These are phyloP conservation scores for Euphorbia tirucalli DNA, from an alignment of 345 rosid species.

Conservation along the genomic window DNA sequence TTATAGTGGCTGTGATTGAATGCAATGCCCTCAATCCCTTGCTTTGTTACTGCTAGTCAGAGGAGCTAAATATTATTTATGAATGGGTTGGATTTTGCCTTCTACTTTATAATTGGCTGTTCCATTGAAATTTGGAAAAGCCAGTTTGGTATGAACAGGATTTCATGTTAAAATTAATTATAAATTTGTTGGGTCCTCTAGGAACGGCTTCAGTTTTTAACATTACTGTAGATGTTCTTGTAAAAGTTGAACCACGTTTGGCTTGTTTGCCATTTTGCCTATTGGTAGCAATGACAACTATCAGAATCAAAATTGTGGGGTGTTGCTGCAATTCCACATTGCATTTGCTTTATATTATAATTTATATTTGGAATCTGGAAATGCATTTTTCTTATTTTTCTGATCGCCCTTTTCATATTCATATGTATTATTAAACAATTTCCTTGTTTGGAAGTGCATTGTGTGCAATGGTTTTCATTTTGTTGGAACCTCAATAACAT, in stretches of 20 bases:
- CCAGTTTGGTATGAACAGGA: neutral
- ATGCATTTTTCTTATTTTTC: neutral
- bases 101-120: neutral
- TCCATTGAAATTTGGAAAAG: neutral
- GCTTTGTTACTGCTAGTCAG: neutral
- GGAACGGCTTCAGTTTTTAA: too few relatives aligned
- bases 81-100: neutral
- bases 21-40: neutral
- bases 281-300: too few relatives aligned
- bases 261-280: neutral
- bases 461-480: neutral
- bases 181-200: too few relatives aligned
- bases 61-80: neutral
- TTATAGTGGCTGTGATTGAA: too few relatives aligned
- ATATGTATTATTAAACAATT: neutral
- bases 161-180: too few relatives aligned
- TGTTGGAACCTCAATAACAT: neutral
- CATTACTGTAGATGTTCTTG: too few relatives aligned
- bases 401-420: too few relatives aligned
- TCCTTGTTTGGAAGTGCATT: neutral
- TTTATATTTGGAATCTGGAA: neutral
- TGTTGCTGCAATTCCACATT: neutral
- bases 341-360: neutral
- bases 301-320: neutral
- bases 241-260: neutral